Percentiles rank a stretch among this genome's conserved stretches.
Evolutionary conservation across 441 rosid genomes (phyloP).

Genomic region (Gossypium schwendimanii): DNA sequence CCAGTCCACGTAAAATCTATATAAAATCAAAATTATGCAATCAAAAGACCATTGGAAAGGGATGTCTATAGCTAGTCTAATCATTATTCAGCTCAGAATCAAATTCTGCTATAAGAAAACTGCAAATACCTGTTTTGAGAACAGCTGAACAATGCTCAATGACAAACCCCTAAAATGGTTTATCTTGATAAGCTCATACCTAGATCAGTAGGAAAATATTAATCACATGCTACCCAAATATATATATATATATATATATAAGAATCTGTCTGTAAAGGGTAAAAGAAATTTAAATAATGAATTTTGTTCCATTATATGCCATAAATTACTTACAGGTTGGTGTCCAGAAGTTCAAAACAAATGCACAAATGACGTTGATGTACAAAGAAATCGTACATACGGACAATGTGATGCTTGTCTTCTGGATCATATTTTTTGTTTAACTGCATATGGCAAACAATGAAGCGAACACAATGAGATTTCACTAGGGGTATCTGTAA

Average conservation of each 20-base stretch:
- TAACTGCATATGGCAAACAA: slow-evolving; percentile 49
- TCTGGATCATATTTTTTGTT: slow-evolving; percentile 98
- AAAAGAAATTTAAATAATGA: slow-evolving; percentile 12
- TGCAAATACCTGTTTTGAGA: slow-evolving; percentile 85
- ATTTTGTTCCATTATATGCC: neutral
- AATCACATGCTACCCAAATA: slow-evolving; percentile 13
- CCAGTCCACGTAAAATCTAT: slow-evolving; percentile 86
- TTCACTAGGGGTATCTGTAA: slow-evolving; percentile 13
- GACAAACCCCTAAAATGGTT: slow-evolving; percentile 95
- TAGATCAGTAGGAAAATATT: slow-evolving; percentile 25
- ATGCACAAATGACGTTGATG: slow-evolving; percentile 88
- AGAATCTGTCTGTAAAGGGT: neutral
- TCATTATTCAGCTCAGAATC: slow-evolving; percentile 3
- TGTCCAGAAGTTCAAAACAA: slow-evolving; percentile 93
- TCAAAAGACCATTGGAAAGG: neutral
- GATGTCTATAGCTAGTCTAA: neutral
- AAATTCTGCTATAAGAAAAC: slow-evolving; percentile 14
- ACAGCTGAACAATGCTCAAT: slow-evolving; percentile 85
- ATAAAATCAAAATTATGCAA: slow-evolving; percentile 14
- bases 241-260: neutral
- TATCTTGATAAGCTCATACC: slow-evolving; percentile 98
- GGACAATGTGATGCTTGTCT: slow-evolving; percentile 98
- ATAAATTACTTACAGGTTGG: slow-evolving; percentile 74
- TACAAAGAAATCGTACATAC: slow-evolving; percentile 88
- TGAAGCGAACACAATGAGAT: slow-evolving; percentile 19